A percentile compares a stretch with the other conserved stretches of the same genome.
Conservation (phyloP, 306 rosid species). For the Quillaja saponaria region DNA sequence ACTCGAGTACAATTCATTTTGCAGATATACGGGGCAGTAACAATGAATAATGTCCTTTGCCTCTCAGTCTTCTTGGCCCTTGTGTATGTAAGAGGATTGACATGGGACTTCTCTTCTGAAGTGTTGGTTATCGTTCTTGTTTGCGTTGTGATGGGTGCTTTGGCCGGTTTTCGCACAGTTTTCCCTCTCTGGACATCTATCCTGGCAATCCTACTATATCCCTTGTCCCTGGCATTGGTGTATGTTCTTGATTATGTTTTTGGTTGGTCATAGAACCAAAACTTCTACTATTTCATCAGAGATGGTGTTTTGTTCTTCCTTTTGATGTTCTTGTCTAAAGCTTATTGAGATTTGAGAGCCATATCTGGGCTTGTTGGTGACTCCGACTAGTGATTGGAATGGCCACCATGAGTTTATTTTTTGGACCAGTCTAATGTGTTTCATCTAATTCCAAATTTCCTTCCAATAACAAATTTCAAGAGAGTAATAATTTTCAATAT, state of each 20-base stretch:
- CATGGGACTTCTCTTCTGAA: slow-evolving; percentile 93
- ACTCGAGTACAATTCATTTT: slow-evolving; percentile 3
- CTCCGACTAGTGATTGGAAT: slow-evolving; percentile 5
- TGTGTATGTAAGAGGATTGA: slow-evolving; percentile 70
- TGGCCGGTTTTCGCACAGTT: slow-evolving; percentile 74
- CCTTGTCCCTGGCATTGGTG: slow-evolving; percentile 75
- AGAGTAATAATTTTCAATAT: too few species aligned
- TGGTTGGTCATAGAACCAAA: slow-evolving; percentile 69
- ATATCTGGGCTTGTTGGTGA: slow-evolving; percentile 4
- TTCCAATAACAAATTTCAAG: too few species aligned
- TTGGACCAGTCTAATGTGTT: background rate
- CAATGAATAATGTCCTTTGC: slow-evolving; percentile 93
- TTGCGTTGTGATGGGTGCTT: slow-evolving; percentile 69
- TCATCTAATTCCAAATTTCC: too few species aligned
- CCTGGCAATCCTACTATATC: slow-evolving; percentile 79
- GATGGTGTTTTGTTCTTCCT: background rate
- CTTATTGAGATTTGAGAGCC: background rate
- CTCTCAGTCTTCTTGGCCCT: slow-evolving; percentile 88
- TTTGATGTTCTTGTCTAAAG: background rate
- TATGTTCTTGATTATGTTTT: slow-evolving; percentile 85
- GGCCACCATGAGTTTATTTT: slow-evolving; percentile 7
- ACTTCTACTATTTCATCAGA: background rate
- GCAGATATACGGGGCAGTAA: slow-evolving; percentile 91
- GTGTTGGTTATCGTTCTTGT: slow-evolving; percentile 80
- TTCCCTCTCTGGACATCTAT: slow-evolving; percentile 91